Base-by-base conservation (phyloP, 176 grass and related monocot genomes). In the Chloris gayana region DNA sequence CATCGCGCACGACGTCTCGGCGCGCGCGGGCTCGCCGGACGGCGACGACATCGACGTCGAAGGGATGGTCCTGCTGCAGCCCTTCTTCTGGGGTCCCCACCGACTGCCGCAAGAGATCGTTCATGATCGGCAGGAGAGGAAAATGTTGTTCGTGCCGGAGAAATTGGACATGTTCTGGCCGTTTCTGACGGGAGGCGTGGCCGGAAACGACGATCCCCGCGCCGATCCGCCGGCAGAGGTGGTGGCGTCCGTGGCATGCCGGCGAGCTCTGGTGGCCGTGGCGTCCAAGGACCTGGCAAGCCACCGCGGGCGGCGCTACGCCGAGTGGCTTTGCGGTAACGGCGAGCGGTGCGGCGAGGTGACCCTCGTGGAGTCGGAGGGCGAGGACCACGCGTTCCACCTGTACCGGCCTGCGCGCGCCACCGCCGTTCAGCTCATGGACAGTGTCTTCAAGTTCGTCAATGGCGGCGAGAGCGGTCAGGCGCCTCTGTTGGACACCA, bases 1-100 rank as follows among this genome's bases (percentile, higher is more conserved):
- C 63, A 83, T 91, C 58, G 83, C 77, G 31, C 88, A 92, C 88
- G 85, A 88, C 80, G 76, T 88, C 53, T 81, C 81, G 22, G 1
- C 53, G 1, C 53, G 21, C 53, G 53, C 7, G 2, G 46, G 7
- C 12, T 14, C 46, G 3, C 14, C 46, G 15, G 46, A 49, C 0
- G 49, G 49, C 17, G 54, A 24, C 54, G 21, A 24, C 22, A 3
- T 24, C 54, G 54, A 24, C 54, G 3, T 57, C 7, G 54, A 57
- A 57, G 54, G 54, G 0, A 3, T 57, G 22, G 3, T 57, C 21
- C 53, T 57, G 4, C 2, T 57, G 53, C 53, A 24, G 21, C 53
- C 53, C 21, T 24, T 24, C 53, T 57, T 57, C 53, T 57, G 22
- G 21, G 53, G 53, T 7, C 0, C 21, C 21, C 21, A 57, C 9